Base-by-base conservation (phyloP, 2,329 filamentous ascomycete species). In the Phaeosphaeria sp. region DNA sequence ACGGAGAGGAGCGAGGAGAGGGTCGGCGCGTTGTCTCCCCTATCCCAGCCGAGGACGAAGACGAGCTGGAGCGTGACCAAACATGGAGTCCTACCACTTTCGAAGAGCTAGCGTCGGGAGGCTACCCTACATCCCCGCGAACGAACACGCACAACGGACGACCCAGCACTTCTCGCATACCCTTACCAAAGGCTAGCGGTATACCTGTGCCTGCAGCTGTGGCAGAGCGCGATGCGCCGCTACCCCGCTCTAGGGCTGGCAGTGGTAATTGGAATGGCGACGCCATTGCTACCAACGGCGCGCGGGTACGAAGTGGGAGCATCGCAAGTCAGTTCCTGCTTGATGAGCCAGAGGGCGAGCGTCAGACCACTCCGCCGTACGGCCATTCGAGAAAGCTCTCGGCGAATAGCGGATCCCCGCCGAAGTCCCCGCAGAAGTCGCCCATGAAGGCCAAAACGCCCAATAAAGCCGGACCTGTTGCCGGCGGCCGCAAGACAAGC, bases 171-270 rank as follows among this genome's bases (percentile, higher is more conserved):
- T 97, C 94, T 45, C 88, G 92, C 53, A 97, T 99, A 73, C 95
- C 95, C 1, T 84, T 98, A 39, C 88, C 92, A 27, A 93, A 92
- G 68, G 81, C 86, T 15, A 97, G 92, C 73, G 90, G 91, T 2
- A 85, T 87, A 20, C 92, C 93, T 11, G 89, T 96, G 57, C 86
- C 91, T 1, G 77, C 85, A 51, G 87, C 90, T 49, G 87, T 89
- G 62, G 82, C 92, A 46, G 93, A 94, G 64, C 87, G 93, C 62
- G 90, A 92, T 67, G 88, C 86, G 22, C 88, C 87, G 21, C 81
- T 89, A 45, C 80, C 84, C 53, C 86, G 93, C 57, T 85, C 82
- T 53, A 79, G 85, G 49, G 81, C 82, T 48, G 81, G 82, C 42
- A 88, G 85, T 63, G 77, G 77, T 55, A 86, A 84, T 64, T 81